phyloP scores from a whole-genome alignment of 768 basidiomycete species.

The Russula virescens region DNA sequence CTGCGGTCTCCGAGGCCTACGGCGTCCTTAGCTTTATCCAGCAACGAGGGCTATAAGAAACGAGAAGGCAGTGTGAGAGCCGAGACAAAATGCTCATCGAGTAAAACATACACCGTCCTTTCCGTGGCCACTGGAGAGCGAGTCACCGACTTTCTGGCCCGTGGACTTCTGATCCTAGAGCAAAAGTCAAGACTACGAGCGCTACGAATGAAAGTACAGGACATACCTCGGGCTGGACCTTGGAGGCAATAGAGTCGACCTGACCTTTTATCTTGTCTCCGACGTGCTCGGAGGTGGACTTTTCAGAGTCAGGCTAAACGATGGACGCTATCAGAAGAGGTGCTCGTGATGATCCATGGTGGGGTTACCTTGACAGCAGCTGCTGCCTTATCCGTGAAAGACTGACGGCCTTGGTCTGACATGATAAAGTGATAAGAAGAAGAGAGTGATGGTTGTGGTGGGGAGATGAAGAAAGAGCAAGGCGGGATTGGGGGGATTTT shows the following conservation, averaged over 20 bases:
- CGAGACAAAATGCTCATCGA: neutral
- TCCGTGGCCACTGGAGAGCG: neutral
- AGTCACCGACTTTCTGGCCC: neutral
- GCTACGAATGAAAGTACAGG: neutral
- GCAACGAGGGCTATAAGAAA: neutral
- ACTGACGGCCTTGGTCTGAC: constrained; percentile 34
- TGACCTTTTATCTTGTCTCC: neutral
- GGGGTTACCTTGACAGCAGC: constrained; percentile 32
- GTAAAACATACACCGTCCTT: neutral
- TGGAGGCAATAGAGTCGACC: neutral
- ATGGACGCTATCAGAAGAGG: neutral
- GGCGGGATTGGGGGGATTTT: neutral
- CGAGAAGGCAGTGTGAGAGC: neutral
- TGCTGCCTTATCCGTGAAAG: constrained; percentile 34
- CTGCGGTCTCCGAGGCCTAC: neutral
- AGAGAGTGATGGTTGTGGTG: neutral
- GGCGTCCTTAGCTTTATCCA: neutral
- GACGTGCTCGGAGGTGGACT: constrained; percentile 1
- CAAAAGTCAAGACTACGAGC: neutral
- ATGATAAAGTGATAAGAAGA: constrained; percentile 23
- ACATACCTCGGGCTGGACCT: constrained; percentile 3
- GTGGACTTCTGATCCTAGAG: constrained; percentile 4
- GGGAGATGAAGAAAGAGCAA: neutral
- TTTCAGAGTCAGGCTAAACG: constrained; percentile 5
- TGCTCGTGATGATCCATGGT: neutral